Base-by-base conservation (phyloP, 2,329 filamentous ascomycete species). In the Huntiella omanensis region DNA sequence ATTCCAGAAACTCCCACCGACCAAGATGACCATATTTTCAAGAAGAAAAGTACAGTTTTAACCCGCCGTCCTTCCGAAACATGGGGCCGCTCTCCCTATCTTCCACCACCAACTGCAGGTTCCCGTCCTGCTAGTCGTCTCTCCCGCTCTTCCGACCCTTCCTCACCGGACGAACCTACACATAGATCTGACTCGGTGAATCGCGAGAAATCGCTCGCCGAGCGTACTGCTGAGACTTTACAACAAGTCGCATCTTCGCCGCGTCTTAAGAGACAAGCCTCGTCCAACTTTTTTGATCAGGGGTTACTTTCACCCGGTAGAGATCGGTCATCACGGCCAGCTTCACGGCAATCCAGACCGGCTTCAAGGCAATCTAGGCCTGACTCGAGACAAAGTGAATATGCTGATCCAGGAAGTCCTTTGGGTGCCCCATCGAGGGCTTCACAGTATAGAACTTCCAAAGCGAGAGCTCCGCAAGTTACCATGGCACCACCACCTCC, bases 191-290 rank as follows among this genome's bases (percentile, higher is more conserved):
- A 36, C 11, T 45, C 41, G 12, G 13, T n/a, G 8, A 35, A 34
- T 17, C 59, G 34, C 3, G 39, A 41, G 11, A 46, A 60, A 32
- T 56, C 62, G 1, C 66, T 95, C 3, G 77, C 81, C 0, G 87
- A 95, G 54, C 70, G 88, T 49, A 92, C 87, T 0, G 78, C 93
- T 37, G 84, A 93, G 58, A 93, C 84, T 0, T 64, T 95, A 4
- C 72, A 85, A 3, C 73, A 77, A 40, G 65, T 94, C 28, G 83
- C 86, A 0, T 76, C 83, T 0, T 91, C 86, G 1, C 86, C 87
- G 4, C 74, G 73, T 0, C 60, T 81, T 40, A 73, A 69, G 45
- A 74, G 75, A 49, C 74, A 77, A 46, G 66, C 71, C 6, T 84
- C 83, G 0, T 76, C 73, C 47, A 86, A 93, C 59, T 91, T 83